Percentiles rank a stretch among this genome's conserved stretches.
Evolutionary conservation across 805 yeast species (phyloP).

Genomic region (Cephaloascus albidus): DNA sequence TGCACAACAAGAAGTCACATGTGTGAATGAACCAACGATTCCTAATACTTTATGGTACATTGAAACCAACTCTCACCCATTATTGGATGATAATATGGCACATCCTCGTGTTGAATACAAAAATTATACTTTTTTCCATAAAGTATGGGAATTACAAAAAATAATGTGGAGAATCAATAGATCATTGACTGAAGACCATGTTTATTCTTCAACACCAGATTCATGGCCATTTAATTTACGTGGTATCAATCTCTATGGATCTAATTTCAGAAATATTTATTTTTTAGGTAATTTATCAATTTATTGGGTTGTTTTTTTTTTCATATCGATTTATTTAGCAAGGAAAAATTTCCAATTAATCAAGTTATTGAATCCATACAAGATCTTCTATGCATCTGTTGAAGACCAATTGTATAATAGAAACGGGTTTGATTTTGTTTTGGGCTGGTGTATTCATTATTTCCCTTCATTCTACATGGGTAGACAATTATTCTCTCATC

Average conservation of each 20-base stretch:
- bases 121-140: conserved; percentile 34
- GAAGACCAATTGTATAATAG: conserved; percentile 9
- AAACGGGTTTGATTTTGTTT: conserved; percentile 23
- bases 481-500: conserved; percentile 30
- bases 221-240: conserved; percentile 54
- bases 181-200: conserved; percentile 37
- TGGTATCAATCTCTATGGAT: conserved; percentile 53
- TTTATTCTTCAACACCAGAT: conserved; percentile 42
- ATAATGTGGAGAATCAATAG: conserved; percentile 44
- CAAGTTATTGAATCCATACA: conserved; percentile 21
- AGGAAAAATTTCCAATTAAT: conserved; percentile 12
- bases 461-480: conserved; percentile 41
- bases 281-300: conserved; percentile 55
- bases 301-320: conserved; percentile 38
- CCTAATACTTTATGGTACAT: conserved; percentile 67
- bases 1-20: conserved; percentile 80
- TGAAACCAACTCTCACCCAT: conserved; percentile 56
- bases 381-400: conserved; percentile 6
- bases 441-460: conserved; percentile 53
- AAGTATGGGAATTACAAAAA: conserved; percentile 45
- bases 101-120: conserved; percentile 11
- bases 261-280: conserved; percentile 37
- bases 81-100: conserved; percentile 13
- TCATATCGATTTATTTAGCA: conserved; percentile 10
- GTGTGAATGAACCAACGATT: conserved; percentile 64